A percentile compares a stretch with the other conserved stretches of the same genome.
Evolutionary conservation across 164 flowering plant genomes (phyloP).

Genomic region (Umbellularia californica): DNA sequence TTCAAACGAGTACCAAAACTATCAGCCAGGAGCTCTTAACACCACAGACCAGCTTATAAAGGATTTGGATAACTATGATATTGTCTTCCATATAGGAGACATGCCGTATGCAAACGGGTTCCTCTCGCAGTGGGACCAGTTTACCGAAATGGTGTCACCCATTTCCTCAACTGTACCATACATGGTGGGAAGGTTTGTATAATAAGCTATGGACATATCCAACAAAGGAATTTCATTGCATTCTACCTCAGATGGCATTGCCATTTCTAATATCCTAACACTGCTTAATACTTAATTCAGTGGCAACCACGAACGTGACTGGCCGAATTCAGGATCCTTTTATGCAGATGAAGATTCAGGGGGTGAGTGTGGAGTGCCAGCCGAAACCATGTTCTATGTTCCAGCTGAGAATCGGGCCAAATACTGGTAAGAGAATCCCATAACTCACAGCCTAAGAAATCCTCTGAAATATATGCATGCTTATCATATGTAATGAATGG

Average conservation of each 20-base stretch:
- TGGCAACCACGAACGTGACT: slow-evolving; percentile 92
- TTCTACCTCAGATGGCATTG: background rate
- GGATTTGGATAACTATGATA: slow-evolving; percentile 64
- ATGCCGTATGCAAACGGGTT: slow-evolving; percentile 76
- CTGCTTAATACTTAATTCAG: slow-evolving; percentile 34
- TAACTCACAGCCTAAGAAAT: background rate
- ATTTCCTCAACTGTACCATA: slow-evolving; percentile 78
- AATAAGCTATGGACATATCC: background rate
- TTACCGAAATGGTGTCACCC: slow-evolving; percentile 77
- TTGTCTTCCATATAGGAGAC: slow-evolving; percentile 88
- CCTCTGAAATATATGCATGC: background rate
- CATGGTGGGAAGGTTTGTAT: slow-evolving; percentile 73
- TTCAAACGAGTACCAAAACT: slow-evolving; percentile 69
- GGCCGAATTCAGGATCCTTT: slow-evolving; percentile 84
- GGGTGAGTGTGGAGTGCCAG: slow-evolving; percentile 87
- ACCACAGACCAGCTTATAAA: slow-evolving; percentile 73
- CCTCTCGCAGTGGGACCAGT: slow-evolving; percentile 93
- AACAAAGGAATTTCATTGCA: background rate
- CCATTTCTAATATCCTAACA: background rate
- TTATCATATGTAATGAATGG: background rate
- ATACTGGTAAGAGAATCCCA: slow-evolving; percentile 58
- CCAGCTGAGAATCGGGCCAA: slow-evolving; percentile 88
- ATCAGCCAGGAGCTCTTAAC: slow-evolving; percentile 80
- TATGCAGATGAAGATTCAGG: slow-evolving; percentile 62
- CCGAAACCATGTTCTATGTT: slow-evolving; percentile 78